A percentile compares a stretch with the other conserved stretches of the same genome.
Evolutionary conservation across 306 rosid species (phyloP).

Genomic region (Carpinus fangiana): DNA sequence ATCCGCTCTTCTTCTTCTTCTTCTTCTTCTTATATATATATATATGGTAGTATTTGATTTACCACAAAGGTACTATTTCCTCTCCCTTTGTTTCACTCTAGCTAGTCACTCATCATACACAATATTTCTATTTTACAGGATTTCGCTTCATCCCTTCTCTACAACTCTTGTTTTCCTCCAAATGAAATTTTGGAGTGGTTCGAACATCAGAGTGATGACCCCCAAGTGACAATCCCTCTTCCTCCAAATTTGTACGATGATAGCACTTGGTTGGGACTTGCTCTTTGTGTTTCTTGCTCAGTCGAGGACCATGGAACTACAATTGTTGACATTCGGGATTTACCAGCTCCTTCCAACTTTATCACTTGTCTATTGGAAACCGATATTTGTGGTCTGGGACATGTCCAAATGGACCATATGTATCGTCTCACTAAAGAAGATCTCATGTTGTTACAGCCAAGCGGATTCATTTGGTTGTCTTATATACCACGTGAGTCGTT

Average conservation of each 20-base stretch:
- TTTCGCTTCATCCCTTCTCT: no score
- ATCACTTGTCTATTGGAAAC: constrained; percentile 8
- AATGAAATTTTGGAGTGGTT: constrained; percentile 12
- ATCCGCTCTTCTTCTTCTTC: no score
- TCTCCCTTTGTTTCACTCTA: no score
- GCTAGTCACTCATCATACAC: no score
- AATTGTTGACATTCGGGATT: not conserved
- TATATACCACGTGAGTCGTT: no score
- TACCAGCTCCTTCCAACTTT: constrained; percentile 1
- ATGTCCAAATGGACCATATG: not conserved
- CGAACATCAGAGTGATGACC: not conserved
- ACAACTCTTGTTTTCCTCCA: not conserved
- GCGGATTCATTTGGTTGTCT: no score
- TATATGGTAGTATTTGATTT: no score
- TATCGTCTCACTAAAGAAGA: not conserved
- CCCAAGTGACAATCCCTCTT: not conserved
- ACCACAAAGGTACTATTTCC: no score
- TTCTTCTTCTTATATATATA: no score
- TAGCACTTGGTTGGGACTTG: constrained; percentile 23
- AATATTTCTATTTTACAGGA: no score
- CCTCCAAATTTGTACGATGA: not conserved
- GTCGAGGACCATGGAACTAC: not conserved
- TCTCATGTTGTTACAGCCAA: no score
- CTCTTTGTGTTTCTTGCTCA: constrained; percentile 16
- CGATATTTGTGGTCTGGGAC: not conserved